Base-by-base conservation (phyloP, 352 stramenopile genomes). In the Globisporangium nunn region DNA sequence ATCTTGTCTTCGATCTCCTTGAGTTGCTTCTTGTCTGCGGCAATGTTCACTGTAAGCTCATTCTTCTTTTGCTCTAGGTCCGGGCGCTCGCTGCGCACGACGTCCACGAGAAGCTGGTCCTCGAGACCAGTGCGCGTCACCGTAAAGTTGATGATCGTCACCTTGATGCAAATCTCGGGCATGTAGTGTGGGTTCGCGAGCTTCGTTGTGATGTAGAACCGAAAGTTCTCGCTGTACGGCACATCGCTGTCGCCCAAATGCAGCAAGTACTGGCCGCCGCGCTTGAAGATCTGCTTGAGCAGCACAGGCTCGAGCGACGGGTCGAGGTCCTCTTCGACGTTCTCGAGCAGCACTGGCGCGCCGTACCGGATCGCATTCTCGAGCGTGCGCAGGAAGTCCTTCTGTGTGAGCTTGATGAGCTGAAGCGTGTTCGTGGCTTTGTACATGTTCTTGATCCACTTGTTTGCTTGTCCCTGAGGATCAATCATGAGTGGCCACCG, bases 1-100 rank as follows among this genome's bases (percentile, higher is more conserved):
- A 98, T 98, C 56, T 96, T 93, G 74, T 98, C 91, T 58, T 98
- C 93, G 44, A 98, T 97, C 61, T 97, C 88, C 52, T 97, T 96
- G 8, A 98, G 72, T 31, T 95, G 87, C 40, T 88, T 92, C 71
- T 97, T 96, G 66, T 97, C 91, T 8, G 83, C 79, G 2, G 91
- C 88, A 31, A 98, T 98, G 35, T 89, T 93, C 7, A 98, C 72
- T 6, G 97, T 93, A 4, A 98, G 75, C 47, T 95, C 77, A 61
- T 96, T 94, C 60, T 97, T 97, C 65, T 94, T 91, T 33, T 88
- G 83, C 56, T 97, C 92, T 0, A 98, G 62, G 59, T 98, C 92
- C 0, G 91, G 90, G 6, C 92, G 78, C 52, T 98, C 92, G 55
- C 92, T 95, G 11, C 83, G 80, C 23, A 98, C 88, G 4, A 98